Conservation (phyloP, 1,139 yeast species). For the Magnusiomyces sp. region DNA sequence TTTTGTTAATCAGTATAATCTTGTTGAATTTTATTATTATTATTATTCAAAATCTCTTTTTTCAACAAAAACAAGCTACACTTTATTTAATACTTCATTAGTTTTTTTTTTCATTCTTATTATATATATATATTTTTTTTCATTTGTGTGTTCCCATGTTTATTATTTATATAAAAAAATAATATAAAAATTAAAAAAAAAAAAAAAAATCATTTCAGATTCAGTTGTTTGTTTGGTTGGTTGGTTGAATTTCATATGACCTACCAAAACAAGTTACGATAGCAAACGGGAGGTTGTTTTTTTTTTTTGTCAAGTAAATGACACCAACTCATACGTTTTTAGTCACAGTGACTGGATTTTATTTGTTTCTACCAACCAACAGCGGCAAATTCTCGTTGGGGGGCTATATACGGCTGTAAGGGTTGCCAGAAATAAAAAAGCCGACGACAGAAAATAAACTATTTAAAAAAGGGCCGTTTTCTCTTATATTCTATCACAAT, state of each 20-base stretch:
- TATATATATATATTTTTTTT: not conserved
- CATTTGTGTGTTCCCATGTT: not conserved
- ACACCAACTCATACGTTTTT: not conserved
- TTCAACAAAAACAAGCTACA: not conserved
- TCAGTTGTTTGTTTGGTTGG: not conserved
- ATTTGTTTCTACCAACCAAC: not conserved
- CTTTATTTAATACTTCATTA: not conserved
- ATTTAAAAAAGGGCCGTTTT: no score
- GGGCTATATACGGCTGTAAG: no score
- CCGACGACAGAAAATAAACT: not conserved
- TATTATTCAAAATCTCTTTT: no score
- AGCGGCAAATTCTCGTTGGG: no score
- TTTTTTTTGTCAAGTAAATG: not conserved
- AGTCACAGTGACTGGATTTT: not conserved
- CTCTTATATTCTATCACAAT: not conserved
- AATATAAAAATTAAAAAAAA: not conserved
- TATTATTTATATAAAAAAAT: not conserved
- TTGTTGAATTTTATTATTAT: not conserved
- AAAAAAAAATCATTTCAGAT: not conserved
- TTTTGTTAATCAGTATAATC: not conserved
- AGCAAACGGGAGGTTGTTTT: no score
- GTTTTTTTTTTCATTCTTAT: not conserved
- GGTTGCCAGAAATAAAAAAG: no score
- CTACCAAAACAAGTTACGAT: no score
- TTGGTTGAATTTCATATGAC: not conserved